Evolutionary conservation across 768 basidiomycete species (phyloP).

Genomic region (Pholiota molesta): DNA sequence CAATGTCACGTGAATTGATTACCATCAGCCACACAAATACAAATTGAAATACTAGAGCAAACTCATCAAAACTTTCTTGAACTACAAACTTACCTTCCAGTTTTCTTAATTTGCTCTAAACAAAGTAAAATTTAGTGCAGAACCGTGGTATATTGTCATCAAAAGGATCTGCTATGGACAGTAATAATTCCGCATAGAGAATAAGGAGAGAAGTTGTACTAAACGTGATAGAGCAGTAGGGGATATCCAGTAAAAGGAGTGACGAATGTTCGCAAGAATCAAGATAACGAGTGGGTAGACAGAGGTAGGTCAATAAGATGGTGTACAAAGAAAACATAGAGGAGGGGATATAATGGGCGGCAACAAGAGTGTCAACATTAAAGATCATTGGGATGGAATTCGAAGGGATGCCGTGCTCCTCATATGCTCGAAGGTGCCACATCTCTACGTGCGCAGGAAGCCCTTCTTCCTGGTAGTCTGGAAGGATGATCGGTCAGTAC

Average conservation of each 20-base stretch:
- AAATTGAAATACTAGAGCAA: no score
- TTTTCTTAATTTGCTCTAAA: not conserved
- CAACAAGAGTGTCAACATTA: conserved; percentile 28
- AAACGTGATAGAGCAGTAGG: conserved; percentile 51
- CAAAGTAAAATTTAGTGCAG: conserved; percentile 20
- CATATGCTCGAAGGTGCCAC: conserved; percentile 26
- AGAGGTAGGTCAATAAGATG: conserved; percentile 39
- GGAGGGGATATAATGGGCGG: conserved; percentile 28
- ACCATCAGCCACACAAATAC: no score
- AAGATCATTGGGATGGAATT: conserved; percentile 24
- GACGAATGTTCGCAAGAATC: conserved; percentile 58
- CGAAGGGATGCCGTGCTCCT: conserved; percentile 29
- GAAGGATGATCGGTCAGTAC: conserved; percentile 16
- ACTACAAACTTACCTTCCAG: no score
- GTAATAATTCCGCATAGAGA: conserved; percentile 46
- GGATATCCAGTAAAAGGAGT: conserved; percentile 64
- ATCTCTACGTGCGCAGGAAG: conserved; percentile 66
- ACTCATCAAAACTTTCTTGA: no score
- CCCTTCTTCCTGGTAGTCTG: conserved; percentile 73
- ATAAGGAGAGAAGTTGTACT: conserved; percentile 48
- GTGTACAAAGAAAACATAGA: conserved; percentile 39
- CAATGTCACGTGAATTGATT: not conserved
- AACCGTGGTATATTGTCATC: conserved; percentile 52
- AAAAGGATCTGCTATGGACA: conserved; percentile 36
- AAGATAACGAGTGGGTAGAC: conserved; percentile 47